These are phyloP conservation scores for Fusarium sp. DNA, from an alignment of 2,329 filamentous ascomycete species.

Conservation along the genomic window DNA sequence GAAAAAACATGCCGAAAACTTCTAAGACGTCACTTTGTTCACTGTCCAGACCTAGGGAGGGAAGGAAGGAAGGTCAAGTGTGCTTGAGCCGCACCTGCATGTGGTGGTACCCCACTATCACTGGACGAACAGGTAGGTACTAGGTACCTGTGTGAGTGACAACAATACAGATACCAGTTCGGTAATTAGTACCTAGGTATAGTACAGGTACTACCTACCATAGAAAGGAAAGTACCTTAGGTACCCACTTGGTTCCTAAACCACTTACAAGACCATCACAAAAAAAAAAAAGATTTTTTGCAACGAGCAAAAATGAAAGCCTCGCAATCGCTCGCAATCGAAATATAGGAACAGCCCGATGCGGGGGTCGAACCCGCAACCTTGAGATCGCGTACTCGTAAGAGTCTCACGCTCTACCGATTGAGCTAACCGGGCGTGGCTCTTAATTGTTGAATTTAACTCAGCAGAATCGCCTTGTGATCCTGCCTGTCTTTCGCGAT, in stretches of 20 bases:
- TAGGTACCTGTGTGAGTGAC: too few relatives aligned
- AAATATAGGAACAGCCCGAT: slow-evolving; percentile 54
- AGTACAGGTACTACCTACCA: too few relatives aligned
- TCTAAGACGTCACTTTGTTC: slow-evolving; percentile 9
- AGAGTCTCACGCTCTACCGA: slow-evolving; percentile 75
- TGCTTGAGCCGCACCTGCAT: slow-evolving; percentile 23
- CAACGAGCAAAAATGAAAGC: slow-evolving; percentile 22
- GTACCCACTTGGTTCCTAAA: background rate
- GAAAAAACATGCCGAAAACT: too few relatives aligned
- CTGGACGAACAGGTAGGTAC: too few relatives aligned
- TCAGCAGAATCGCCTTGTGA: background rate
- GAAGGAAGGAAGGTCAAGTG: slow-evolving; percentile 21
- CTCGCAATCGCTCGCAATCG: slow-evolving; percentile 32
- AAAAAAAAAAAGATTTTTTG: background rate
- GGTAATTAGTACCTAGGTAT: too few relatives aligned
- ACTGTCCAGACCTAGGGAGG: background rate
- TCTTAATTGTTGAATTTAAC: slow-evolving; percentile 12
- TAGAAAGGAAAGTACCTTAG: background rate
- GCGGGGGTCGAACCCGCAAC: slow-evolving; percentile 66
- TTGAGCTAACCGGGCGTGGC: slow-evolving; percentile 42
- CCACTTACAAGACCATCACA: background rate
- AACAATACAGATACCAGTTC: too few relatives aligned
- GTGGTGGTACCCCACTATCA: background rate
- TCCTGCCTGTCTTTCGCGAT: background rate
- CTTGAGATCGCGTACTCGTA: slow-evolving; percentile 60